Conservation (phyloP, 2,329 filamentous ascomycete species). For the Rachicladosporium sp. region DNA sequence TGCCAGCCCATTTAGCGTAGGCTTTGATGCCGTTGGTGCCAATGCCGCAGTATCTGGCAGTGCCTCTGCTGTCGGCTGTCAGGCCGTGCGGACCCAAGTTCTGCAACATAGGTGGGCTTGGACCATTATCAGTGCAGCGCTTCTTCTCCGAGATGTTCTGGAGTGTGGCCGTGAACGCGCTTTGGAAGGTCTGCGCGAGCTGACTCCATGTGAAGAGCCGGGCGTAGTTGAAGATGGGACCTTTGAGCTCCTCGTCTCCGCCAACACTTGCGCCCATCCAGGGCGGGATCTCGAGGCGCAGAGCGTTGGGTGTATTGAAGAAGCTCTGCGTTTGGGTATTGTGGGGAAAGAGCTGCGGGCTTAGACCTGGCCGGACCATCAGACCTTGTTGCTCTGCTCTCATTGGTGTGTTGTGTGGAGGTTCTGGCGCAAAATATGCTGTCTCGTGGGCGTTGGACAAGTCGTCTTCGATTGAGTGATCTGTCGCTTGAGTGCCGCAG, state of each 20-base stretch:
- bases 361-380: neutral
- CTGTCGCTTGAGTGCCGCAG: constrained; percentile 11
- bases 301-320: neutral
- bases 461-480: constrained; percentile 12
- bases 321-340: neutral
- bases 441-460: constrained; percentile 1
- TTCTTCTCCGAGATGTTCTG: constrained; percentile 6
- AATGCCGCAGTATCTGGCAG: constrained; percentile 9
- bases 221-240: constrained; percentile 17
- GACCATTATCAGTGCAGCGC: no score
- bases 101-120: neutral
- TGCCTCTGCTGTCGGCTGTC: neutral
- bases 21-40: constrained; percentile 6
- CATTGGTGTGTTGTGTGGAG: no score
- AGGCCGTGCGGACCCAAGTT: neutral
- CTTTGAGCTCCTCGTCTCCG: constrained; percentile 14
- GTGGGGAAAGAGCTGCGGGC: neutral
- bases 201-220: constrained; percentile 16
- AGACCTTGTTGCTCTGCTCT: constrained; percentile 7
- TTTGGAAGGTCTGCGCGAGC: constrained; percentile 9
- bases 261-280: constrained; percentile 13
- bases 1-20: constrained; percentile 13
- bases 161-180: constrained; percentile 7
- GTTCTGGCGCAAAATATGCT: no score
- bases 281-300: neutral